These are phyloP conservation scores for Solanum habrochaites DNA, from an alignment of 257 asterid species.

Conservation along the genomic window DNA sequence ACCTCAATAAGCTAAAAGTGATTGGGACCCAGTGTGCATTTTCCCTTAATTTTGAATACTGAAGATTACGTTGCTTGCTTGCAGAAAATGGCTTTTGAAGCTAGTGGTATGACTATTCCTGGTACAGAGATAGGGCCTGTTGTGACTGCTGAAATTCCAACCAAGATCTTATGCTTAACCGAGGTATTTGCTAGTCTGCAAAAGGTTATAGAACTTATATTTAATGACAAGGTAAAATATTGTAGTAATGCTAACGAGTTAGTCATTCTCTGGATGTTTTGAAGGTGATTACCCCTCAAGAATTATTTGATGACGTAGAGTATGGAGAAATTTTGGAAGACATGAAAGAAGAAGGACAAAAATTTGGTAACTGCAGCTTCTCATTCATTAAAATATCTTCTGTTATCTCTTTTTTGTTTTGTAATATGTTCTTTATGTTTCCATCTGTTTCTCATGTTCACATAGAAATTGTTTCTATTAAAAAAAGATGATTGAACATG, in stretches of 20 bases:
- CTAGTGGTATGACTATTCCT: constrained; percentile 16
- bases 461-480: neutral
- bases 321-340: constrained; percentile 60
- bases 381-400: neutral
- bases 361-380: constrained; percentile 36
- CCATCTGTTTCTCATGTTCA: neutral
- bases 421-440: neutral
- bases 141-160: constrained; percentile 27
- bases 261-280: neutral
- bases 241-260: neutral
- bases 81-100: constrained; percentile 50
- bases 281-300: constrained; percentile 44
- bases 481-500: neutral
- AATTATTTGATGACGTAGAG: constrained; percentile 47
- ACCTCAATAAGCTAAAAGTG: neutral
- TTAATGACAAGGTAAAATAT: neutral
- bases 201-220: neutral
- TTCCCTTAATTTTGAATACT: neutral
- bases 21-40: neutral
- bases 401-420: neutral
- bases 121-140: constrained; percentile 15
- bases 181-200: constrained; percentile 24
- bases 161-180: constrained; percentile 59
- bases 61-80: neutral
- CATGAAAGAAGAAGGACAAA: constrained; percentile 54